Percentiles rank a stretch among this genome's conserved stretches.
These are phyloP conservation scores for Trichophyton rubrum DNA, from an alignment of 2,329 filamentous ascomycete genomes.

Conservation along the genomic window DNA sequence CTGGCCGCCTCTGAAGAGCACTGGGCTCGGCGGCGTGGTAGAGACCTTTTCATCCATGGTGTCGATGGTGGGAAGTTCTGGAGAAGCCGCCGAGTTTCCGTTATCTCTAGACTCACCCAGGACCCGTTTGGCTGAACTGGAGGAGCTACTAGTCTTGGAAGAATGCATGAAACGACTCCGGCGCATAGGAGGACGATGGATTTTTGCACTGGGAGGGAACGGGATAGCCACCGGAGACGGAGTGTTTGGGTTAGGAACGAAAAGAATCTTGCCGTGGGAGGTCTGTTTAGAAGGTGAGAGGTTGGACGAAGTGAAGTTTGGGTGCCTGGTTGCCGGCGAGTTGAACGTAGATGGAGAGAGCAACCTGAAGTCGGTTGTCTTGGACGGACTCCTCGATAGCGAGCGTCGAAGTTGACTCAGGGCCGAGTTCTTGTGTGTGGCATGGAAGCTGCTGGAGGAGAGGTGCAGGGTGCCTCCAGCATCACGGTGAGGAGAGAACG, in stretches of 20 bases:
- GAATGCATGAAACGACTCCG: slow-evolving; percentile 24
- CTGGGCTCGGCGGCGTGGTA: slow-evolving; percentile 7
- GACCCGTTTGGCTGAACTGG: slow-evolving; percentile 68
- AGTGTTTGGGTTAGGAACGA: slow-evolving; percentile 30
- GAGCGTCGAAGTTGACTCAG: slow-evolving; percentile 77
- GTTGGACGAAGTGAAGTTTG: slow-evolving; percentile 39
- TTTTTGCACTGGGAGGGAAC: slow-evolving; percentile 53
- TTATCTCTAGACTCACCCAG: slow-evolving; percentile 58
- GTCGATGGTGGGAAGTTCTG: slow-evolving; percentile 26
- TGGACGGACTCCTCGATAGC: slow-evolving; percentile 85
- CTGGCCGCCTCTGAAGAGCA: not conserved
- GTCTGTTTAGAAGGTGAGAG: slow-evolving; percentile 47
- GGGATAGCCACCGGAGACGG: slow-evolving; percentile 48
- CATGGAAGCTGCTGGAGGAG: slow-evolving; percentile 69
- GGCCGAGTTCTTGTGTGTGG: slow-evolving; percentile 68
- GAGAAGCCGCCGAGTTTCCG: slow-evolving; percentile 51
- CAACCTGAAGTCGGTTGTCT: slow-evolving; percentile 56
- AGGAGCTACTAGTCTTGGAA: slow-evolving; percentile 55
- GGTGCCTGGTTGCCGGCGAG: slow-evolving; percentile 39
- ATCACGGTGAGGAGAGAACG: slow-evolving; percentile 38
- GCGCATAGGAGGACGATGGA: slow-evolving; percentile 37
- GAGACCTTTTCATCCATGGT: slow-evolving; percentile 22
- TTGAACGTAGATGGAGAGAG: slow-evolving; percentile 38
- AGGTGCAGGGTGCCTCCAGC: slow-evolving; percentile 69
- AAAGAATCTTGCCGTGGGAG: slow-evolving; percentile 42